Base-by-base conservation (phyloP, 2,329 filamentous ascomycete genomes). In the Thyridium curvatum region DNA sequence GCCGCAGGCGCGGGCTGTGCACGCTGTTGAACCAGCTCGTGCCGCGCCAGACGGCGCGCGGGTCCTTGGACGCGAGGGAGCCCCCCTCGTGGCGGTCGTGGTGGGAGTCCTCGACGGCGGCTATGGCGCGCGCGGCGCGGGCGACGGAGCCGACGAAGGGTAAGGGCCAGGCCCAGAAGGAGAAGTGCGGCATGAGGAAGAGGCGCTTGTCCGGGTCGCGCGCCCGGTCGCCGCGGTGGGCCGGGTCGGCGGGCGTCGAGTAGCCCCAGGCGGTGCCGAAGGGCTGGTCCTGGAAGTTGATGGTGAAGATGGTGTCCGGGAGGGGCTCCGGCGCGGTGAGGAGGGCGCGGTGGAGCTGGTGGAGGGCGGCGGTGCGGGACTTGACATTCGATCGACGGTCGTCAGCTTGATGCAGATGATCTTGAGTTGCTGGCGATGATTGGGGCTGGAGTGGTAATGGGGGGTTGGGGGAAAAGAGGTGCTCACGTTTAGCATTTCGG, bases 111-210 rank as follows among this genome's bases (percentile, higher is more conserved):
- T 74, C 69, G 34, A 73, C 46, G 0, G 12, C 14, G 4, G 54
- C 29, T 39, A 71, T 68, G 37, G 59, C 59, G 0, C 33, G 28
- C 0, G 65, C 50, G 0, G 66, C 69, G 35, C 62, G 55, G 10
- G 56, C 45, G 12, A 72, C 50, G 7, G 67, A 67, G 6, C 61
- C 62, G 52, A 69, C 71, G 59, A 69, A 70, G 38, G 65, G 67
- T 34, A 72, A 60, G 16, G 66, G 59, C 72, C 72, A 77, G 6
- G 68, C 64, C 68, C 68, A 77, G 58, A 68, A 73, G 50, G 62
- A 64, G 61, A 73, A 80, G 59, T 72, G 75, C 41, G 72, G 73
- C 58, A 77, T 70, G 4, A 72, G 52, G 55, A 72, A 76, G 41
- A 59, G 60, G 29, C 65, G 64, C 8, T 45, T 41, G 38, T 49